Evolutionary conservation across 306 rosid species (phyloP), one percentile per base, ranked within the genome.

Genomic region (Macrotyloma uniflorum): DNA sequence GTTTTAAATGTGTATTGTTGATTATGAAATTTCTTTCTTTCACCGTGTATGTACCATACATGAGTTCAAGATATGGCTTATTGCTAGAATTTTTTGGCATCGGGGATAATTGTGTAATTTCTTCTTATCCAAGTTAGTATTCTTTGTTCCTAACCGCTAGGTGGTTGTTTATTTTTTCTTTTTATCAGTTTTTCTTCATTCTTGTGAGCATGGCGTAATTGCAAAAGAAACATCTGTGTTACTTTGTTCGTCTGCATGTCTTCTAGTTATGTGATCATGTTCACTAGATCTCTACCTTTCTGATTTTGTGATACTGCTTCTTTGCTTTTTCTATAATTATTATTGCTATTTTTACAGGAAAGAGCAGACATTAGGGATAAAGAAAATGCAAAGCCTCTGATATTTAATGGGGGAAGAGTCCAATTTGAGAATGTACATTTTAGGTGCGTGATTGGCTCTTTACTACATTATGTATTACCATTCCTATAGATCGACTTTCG

Each of bases 341-440:
- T 26, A 38, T 38, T 42, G 12, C 3, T 42, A 42, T 73, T 74
- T 40, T 80, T 46, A 23, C 90, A 95, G 99, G 99, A 89, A 87
- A 91, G 80, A 85, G 89, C 93, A 77, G 98, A 93, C 35, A 78
- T 95, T 74, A 81, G 78, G 57, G 94, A 95, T 72, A 91, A 80
- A 81, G 89, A 86, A 51, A 79, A 84, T 72, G 87, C 96, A 43
- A 83, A 85, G 83, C 93, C 93, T 81, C 85, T 95, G 71, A 88
- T 65, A 53, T 86, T 88, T 84, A 76, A 72, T 24, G 96, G 91
- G 63, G 99, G 99, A 32, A 86, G 84, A 81, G 81, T 95, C 80
- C 85, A 93, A 75, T 89, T 87, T 76, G 91, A 91, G 35, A 81
- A 89, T 62, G 98, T 93, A 70, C 92, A 93, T 69, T 93, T 95